Evolutionary conservation across 495 filamentous ascomycete genomes (phyloP).

Genomic region (Clavariopsis aquatica): DNA sequence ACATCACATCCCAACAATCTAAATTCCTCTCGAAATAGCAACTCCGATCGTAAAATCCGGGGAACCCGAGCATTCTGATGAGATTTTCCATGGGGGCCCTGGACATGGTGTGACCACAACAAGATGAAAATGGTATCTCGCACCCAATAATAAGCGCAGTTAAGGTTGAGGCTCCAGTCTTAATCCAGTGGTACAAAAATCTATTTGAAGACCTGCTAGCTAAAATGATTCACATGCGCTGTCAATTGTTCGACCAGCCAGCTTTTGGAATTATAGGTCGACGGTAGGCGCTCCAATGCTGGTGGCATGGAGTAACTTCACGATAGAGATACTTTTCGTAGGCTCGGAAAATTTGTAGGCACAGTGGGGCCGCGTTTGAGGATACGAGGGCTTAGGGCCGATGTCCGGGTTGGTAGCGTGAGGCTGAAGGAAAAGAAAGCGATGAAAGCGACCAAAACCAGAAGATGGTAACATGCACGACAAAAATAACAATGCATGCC

Average conservation of each 20-base stretch:
- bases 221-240: not conserved
- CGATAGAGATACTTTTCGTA: not conserved
- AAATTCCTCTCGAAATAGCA: not conserved
- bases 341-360: not conserved
- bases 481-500: not conserved
- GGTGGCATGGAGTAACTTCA: not conserved
- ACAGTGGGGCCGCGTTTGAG: not conserved
- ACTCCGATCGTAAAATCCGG: not conserved
- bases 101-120: not conserved
- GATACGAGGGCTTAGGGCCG: not conserved
- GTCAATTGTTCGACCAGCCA: not conserved
- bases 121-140: not conserved
- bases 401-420: not conserved
- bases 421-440: not conserved
- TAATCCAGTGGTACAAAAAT: not conserved
- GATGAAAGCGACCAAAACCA: conserved; percentile 3
- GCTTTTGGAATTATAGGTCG: not conserved
- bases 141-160: not conserved
- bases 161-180: not conserved
- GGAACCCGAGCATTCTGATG: conserved; percentile 1
- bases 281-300: not conserved
- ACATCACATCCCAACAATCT: not conserved
- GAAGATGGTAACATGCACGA: not conserved
- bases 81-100: not conserved
- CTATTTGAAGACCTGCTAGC: not conserved